phyloP scores from a whole-genome alignment of 768 basidiomycete genomes.

The Lepiota brunneoincarnata region DNA sequence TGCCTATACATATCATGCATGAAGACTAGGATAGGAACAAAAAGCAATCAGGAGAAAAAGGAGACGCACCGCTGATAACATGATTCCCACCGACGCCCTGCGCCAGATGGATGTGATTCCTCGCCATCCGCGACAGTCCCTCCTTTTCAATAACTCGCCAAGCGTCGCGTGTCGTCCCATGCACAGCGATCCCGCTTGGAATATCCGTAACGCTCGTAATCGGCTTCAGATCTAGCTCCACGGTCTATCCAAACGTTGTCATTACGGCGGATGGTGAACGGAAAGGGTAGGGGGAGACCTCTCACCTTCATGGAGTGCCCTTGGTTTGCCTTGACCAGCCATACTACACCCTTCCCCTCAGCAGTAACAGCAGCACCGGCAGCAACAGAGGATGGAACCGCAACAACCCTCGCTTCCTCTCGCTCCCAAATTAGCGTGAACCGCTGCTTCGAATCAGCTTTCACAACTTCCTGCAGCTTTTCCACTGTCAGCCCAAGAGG shows the following conservation, averaged over 20 bases:
- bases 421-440: slow-evolving; percentile 57
- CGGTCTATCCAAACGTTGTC: slow-evolving; percentile 37
- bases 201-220: slow-evolving; percentile 60
- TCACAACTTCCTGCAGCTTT: slow-evolving; percentile 60
- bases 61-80: slow-evolving; percentile 71
- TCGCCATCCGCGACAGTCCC: slow-evolving; percentile 80
- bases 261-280: background rate
- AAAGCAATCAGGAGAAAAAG: background rate
- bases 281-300: background rate
- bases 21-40: background rate
- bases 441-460: slow-evolving; percentile 62
- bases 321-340: slow-evolving; percentile 91
- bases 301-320: slow-evolving; percentile 82
- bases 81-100: slow-evolving; percentile 66
- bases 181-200: slow-evolving; percentile 70
- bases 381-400: background rate
- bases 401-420: slow-evolving; percentile 18
- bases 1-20: slow-evolving; percentile 46
- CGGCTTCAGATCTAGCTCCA: slow-evolving; percentile 65
- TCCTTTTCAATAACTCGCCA: slow-evolving; percentile 71
- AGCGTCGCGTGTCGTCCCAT: slow-evolving; percentile 69
- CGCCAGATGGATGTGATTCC: slow-evolving; percentile 93
- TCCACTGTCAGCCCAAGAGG: slow-evolving; percentile 57
- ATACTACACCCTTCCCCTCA: slow-evolving; percentile 33
- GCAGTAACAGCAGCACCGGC: slow-evolving; percentile 17